Evolutionary conservation across 441 rosid species (phyloP).

Genomic region (Erodium moschatum): DNA sequence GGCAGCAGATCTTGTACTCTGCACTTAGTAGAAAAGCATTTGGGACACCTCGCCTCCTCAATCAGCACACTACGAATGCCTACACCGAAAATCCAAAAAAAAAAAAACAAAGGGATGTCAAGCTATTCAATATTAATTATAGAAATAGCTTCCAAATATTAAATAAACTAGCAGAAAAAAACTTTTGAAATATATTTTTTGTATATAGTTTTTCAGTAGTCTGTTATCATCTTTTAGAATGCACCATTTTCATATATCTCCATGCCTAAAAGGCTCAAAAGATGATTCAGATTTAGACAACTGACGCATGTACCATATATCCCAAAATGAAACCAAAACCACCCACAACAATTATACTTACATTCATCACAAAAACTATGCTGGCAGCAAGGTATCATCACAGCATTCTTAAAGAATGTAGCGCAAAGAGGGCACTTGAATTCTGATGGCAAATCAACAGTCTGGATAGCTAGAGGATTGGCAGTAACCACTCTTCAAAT

Average conservation of each 20-base stretch:
- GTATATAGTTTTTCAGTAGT: not conserved
- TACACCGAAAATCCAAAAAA: conserved; percentile 19
- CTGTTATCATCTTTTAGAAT: not conserved
- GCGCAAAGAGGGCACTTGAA: conserved; percentile 40
- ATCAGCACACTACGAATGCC: conserved; percentile 33
- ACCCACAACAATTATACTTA: conserved; percentile 24
- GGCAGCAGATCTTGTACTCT: conserved; percentile 41
- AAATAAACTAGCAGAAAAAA: not conserved
- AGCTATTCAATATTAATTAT: conserved; percentile 8
- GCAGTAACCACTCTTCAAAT: conserved; percentile 21
- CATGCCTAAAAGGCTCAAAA: not conserved
- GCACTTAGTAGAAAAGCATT: conserved; percentile 34
- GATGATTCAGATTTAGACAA: not conserved
- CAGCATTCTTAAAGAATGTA: conserved; percentile 38
- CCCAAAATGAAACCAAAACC: not conserved
- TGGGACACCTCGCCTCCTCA: conserved; percentile 42
- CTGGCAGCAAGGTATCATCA: conserved; percentile 58
- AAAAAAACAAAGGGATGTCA: not conserved
- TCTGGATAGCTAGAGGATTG: conserved; percentile 21
- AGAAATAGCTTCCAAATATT: conserved; percentile 9
- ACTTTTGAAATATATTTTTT: not conserved
- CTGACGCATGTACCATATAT: not conserved
- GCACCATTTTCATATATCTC: not conserved
- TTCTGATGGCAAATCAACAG: conserved; percentile 33
- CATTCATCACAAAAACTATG: conserved; percentile 48